phyloP scores from a whole-genome alignment of 208 protist species.

The Trypanosoma rangeli region DNA sequence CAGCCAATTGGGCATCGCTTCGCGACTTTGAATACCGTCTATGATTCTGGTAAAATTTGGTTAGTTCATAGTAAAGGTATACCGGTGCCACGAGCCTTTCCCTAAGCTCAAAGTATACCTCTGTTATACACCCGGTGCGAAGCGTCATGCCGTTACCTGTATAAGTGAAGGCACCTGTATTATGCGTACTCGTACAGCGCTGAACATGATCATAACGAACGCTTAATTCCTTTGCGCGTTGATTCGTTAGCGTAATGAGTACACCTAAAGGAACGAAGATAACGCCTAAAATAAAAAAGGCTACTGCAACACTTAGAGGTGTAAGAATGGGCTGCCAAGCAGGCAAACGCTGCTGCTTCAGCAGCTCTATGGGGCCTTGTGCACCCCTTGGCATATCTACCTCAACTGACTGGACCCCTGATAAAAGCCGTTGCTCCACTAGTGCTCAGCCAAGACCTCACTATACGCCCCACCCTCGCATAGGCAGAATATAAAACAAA shows the following conservation, averaged over 20 bases:
- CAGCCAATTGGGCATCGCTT: constrained; percentile 74
- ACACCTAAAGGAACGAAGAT: constrained; percentile 94
- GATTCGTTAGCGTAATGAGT: constrained; percentile 68
- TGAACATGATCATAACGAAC: constrained; percentile 74
- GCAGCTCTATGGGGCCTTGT: constrained; percentile 30
- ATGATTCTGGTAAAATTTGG: constrained; percentile 99
- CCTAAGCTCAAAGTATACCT: constrained; percentile 55
- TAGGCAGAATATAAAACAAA: background rate
- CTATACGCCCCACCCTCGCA: background rate
- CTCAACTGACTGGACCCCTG: background rate
- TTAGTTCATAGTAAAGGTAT: constrained; percentile 98
- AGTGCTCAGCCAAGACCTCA: background rate
- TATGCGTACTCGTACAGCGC: constrained; percentile 41
- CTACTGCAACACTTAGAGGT: constrained; percentile 87
- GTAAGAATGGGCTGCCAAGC: constrained; percentile 97
- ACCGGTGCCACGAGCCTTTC: constrained; percentile 85
- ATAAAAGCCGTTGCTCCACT: background rate
- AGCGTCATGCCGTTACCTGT: constrained; percentile 41
- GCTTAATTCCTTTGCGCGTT: constrained; percentile 63
- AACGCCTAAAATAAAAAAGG: constrained; percentile 89
- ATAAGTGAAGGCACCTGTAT: constrained; percentile 50
- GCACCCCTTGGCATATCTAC: background rate
- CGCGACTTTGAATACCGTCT: constrained; percentile 89
- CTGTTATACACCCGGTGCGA: constrained; percentile 57
- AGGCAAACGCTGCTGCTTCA: constrained; percentile 95